A percentile compares a stretch with the other conserved stretches of the same genome.
Evolutionary conservation across 495 filamentous ascomycete species (phyloP).

Genomic region (Neurospora africana): DNA sequence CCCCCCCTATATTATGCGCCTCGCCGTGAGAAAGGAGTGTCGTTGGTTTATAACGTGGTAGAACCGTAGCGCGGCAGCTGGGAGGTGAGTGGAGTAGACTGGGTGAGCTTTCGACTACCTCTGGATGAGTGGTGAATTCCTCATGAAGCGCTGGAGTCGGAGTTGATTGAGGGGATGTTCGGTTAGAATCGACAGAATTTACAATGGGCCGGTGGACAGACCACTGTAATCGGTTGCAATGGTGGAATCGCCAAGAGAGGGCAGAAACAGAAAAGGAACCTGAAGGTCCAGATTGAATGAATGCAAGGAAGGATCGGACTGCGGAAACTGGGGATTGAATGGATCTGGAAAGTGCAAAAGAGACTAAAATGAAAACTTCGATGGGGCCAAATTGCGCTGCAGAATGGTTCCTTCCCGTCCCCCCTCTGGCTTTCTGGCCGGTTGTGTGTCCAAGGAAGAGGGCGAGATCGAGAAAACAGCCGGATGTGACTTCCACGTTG

Average conservation of each 20-base stretch:
- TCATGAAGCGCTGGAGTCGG: background rate
- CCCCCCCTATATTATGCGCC: background rate
- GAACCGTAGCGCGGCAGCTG: background rate
- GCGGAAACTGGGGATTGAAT: background rate
- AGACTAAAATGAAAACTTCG: background rate
- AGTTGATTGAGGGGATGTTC: background rate
- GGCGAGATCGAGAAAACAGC: conserved; percentile 13
- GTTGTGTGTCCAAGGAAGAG: background rate
- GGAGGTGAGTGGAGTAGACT: background rate
- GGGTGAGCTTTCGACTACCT: background rate
- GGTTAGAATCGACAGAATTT: background rate
- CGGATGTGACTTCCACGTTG: conserved; percentile 8
- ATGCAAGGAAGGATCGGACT: background rate
- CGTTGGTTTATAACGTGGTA: background rate
- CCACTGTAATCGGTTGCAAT: background rate
- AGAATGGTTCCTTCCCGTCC: background rate
- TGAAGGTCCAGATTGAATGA: background rate
- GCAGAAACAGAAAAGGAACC: background rate
- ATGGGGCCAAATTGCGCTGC: background rate
- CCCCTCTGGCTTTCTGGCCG: background rate
- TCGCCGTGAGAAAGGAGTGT: background rate
- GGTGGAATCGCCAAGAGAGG: background rate
- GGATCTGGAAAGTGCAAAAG: background rate
- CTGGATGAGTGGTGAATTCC: background rate
- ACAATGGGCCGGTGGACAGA: background rate